phyloP scores from a whole-genome alignment of 306 rosid genomes.

The Citrullus amarus region DNA sequence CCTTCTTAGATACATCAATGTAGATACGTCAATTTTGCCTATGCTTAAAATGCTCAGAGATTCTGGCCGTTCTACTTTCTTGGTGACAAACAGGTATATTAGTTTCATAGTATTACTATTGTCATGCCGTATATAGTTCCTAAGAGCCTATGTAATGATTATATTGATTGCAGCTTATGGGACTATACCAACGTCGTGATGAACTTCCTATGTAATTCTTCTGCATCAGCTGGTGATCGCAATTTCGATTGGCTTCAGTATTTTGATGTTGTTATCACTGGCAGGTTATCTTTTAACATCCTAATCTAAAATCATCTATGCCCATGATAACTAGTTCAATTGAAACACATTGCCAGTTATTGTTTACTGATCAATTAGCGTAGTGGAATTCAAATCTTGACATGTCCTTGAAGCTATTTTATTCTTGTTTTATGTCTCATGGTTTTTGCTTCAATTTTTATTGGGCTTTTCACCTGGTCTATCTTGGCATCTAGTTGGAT shows the following conservation, averaged over 20 bases:
- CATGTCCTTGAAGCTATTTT: neutral
- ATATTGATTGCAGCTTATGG: slow-evolving; percentile 69
- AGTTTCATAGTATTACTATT: slow-evolving; percentile 7
- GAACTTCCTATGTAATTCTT: slow-evolving; percentile 73
- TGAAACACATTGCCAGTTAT: neutral
- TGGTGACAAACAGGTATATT: slow-evolving; percentile 91
- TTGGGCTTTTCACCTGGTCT: neutral
- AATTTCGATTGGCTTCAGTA: slow-evolving; percentile 78
- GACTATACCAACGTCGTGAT: slow-evolving; percentile 90
- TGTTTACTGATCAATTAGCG: neutral
- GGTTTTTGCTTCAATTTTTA: neutral
- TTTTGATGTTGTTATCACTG: slow-evolving; percentile 89
- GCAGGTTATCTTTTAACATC: slow-evolving; percentile 41
- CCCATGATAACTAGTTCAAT: neutral
- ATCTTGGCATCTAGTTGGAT: neutral
- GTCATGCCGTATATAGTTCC: neutral
- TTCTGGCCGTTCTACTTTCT: slow-evolving; percentile 84
- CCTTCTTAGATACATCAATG: slow-evolving; percentile 64
- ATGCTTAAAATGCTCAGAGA: slow-evolving; percentile 88
- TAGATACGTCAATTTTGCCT: slow-evolving; percentile 67
- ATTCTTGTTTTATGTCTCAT: neutral
- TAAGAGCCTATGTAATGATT: neutral
- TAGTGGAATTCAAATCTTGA: neutral
- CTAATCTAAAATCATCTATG: neutral
- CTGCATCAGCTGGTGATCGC: slow-evolving; percentile 28